These are phyloP conservation scores for Aureobasidium pullulans DNA, from an alignment of 2,329 filamentous ascomycete genomes.

Conservation along the genomic window DNA sequence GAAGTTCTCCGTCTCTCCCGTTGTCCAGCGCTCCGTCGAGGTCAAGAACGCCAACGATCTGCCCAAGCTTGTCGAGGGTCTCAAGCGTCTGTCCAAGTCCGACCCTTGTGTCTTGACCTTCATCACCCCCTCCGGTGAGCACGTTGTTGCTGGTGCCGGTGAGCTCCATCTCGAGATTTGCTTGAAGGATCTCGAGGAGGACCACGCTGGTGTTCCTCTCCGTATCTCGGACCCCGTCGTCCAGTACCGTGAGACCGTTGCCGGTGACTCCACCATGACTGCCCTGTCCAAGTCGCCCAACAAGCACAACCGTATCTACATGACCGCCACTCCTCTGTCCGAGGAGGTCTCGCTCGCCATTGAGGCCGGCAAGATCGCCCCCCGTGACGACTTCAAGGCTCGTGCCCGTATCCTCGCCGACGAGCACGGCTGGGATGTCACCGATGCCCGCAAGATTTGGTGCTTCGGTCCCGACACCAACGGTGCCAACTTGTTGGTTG, in stretches of 20 bases:
- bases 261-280: conserved; percentile 78
- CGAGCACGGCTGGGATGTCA: conserved; percentile 98
- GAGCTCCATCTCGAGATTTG: conserved; percentile 99
- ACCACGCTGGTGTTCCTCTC: conserved; percentile 97
- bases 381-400: conserved; percentile 97
- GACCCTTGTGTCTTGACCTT: conserved; percentile 94
- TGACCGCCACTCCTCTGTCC: conserved; percentile 79
- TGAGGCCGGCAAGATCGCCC: conserved; percentile 82
- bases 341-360: conserved; percentile 91
- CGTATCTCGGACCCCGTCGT: conserved; percentile 97
- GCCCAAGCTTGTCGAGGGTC: conserved; percentile 99
- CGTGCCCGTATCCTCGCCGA: conserved; percentile 94
- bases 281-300: conserved; percentile 99
- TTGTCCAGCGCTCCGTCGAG: conserved; percentile 96
- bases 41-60: conserved; percentile 99
- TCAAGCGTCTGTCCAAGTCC: conserved; percentile 99
- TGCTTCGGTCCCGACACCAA: conserved; percentile 97
- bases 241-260: conserved; percentile 95
- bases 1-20: conserved; percentile 99
- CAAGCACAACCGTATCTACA: conserved; percentile 99
- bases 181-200: conserved; percentile 99
- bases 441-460: conserved; percentile 99
- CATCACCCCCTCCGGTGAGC: conserved; percentile 90
- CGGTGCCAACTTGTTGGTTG: conserved; percentile 95
- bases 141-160: conserved; percentile 98